Evolutionary conservation across 768 basidiomycete species (phyloP).

Genomic region (Sarcodon sp.): DNA sequence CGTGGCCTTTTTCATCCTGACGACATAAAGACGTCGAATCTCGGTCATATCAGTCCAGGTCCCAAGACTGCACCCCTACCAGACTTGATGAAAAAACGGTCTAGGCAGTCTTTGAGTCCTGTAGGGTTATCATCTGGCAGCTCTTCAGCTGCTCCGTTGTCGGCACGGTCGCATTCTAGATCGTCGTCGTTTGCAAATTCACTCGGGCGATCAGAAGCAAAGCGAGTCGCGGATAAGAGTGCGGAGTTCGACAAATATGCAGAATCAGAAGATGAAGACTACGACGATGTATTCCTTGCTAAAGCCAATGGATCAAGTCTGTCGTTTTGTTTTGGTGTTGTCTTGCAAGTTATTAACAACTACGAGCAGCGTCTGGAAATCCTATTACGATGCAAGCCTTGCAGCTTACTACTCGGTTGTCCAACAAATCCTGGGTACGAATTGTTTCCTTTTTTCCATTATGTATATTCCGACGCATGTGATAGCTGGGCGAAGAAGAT

Average conservation of each 20-base stretch:
- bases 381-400: conserved; percentile 37
- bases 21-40: conserved; percentile 72
- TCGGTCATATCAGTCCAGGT: conserved; percentile 33
- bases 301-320: conserved; percentile 56
- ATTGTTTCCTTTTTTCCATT: neutral
- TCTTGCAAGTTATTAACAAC: neutral
- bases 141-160: conserved; percentile 7
- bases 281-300: conserved; percentile 85
- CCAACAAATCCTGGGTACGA: conserved; percentile 82
- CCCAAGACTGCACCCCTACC: conserved; percentile 63
- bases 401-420: conserved; percentile 75
- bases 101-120: conserved; percentile 37
- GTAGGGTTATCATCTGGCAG: conserved; percentile 9
- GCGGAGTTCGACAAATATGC: conserved; percentile 72
- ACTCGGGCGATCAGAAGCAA: conserved; percentile 54
- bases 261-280: conserved; percentile 85
- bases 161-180: conserved; percentile 30
- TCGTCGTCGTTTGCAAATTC: conserved; percentile 43
- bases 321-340: conserved; percentile 14
- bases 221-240: conserved; percentile 35
- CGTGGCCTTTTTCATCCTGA: conserved; percentile 80
- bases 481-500: conserved; percentile 67
- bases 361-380: conserved; percentile 1
- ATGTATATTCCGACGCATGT: conserved; percentile 1
- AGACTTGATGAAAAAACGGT: conserved; percentile 34